These are phyloP conservation scores for Aegilops umbellulata DNA, from an alignment of 176 grass and related monocot species.

Conservation along the genomic window DNA sequence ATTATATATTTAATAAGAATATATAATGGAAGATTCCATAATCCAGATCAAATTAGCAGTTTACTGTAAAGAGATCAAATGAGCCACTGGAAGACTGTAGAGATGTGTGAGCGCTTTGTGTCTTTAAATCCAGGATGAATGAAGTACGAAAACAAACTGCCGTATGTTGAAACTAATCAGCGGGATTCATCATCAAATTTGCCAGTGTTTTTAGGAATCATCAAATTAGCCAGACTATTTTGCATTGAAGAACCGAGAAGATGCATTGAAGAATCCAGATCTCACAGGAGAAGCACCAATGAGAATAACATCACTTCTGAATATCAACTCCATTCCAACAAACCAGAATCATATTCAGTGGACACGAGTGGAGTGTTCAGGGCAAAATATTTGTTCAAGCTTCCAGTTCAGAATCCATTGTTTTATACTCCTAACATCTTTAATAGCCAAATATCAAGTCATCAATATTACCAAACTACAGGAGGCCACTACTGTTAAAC, in stretches of 20 bases:
- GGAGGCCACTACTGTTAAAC: neutral
- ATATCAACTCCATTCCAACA: neutral
- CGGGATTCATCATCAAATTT: too few species aligned
- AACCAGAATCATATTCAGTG: neutral
- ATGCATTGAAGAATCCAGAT: neutral
- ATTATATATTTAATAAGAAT: too few species aligned
- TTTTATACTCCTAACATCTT: neutral
- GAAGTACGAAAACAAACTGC: too few species aligned
- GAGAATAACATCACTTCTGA: neutral
- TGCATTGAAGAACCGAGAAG: neutral
- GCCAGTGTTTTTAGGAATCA: neutral
- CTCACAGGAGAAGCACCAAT: neutral
- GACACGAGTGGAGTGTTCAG: neutral
- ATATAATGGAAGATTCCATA: too few species aligned
- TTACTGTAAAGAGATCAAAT: neutral
- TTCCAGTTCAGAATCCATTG: neutral
- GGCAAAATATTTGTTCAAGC: neutral
- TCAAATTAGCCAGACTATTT: neutral
- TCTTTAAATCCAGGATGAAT: neutral
- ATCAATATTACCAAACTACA: neutral
- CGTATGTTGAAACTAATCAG: neutral
- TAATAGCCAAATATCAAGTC: neutral
- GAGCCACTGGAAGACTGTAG: too few species aligned
- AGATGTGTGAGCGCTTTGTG: neutral
- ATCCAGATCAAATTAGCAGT: neutral